Evolutionary conservation across 2,329 filamentous ascomycete genomes (phyloP), one percentile per base, ranked within the genome.

Genomic region (Microdochium trichocladiopsis): DNA sequence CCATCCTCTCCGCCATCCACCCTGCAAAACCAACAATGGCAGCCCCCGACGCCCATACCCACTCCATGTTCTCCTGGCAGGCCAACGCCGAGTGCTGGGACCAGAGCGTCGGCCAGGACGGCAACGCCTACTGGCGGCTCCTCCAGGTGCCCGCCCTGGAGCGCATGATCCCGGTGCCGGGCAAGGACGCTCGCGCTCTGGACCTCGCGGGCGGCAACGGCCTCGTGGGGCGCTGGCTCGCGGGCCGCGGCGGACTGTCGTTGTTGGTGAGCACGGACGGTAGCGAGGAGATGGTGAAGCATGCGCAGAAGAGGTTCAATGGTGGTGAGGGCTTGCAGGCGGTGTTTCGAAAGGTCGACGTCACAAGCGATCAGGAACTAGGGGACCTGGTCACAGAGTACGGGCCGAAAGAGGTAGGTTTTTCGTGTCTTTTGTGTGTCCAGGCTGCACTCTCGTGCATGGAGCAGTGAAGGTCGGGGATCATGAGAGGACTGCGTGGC

Each of bases 141-240:
- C 68, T 76, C 25, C 68, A 76, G 50, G 62, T 70, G 25, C 75
- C 75, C 0, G 63, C 60, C 2, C 65, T 78, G 2, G 50, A 62
- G 14, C 65, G 68, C 3, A 61, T 77, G 25, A 59, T 72, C 1
- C 52, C 55, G 2, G 55, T 61, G 14, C 52, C 58, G 14, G 10
- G 9, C 18, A 9, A 16, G n/a, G 41, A 22, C 61, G 69, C 50
- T n/a, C 60, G 60, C 6, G 72, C 71, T 0, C 64, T 78, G 5
- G 75, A 78, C 51, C 63, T 79, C n/a, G 72, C 74, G 3, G 76
- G 73, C 0, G 75, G 75, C 37, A 78, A 77, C 53, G 75, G 75
- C 23, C 67, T 78, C 24, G 69, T 71, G 18, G 72, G 75, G 16
- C 69, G 74, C 22, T 72, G 70, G 66, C 63, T 79, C 16, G 69